Evolutionary conservation across 306 rosid genomes (phyloP), one percentile per base, ranked within the genome.

Genomic region (Sindora glabra): DNA sequence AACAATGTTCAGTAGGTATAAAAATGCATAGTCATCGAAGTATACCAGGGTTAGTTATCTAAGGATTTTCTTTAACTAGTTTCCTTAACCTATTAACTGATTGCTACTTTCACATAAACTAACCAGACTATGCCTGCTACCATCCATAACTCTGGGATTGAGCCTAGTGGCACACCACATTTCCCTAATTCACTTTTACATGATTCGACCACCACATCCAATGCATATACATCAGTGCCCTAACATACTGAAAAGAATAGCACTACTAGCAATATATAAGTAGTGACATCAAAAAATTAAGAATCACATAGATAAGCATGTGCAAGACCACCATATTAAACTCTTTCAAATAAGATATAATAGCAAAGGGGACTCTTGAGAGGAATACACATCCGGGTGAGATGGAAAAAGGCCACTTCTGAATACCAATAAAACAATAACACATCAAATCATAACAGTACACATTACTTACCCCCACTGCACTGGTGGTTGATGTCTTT

Each of bases 401-500:
- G n/a, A n/a, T n/a, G n/a, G n/a, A n/a, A n/a, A n/a, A n/a, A n/a
- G n/a, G n/a, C n/a, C n/a, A n/a, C n/a, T n/a, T n/a, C n/a, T n/a
- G n/a, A n/a, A n/a, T n/a, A n/a, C n/a, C n/a, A n/a, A n/a, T n/a
- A n/a, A n/a, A n/a, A n/a, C n/a, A n/a, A n/a, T n/a, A n/a, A 46
- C 36, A 50, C 42, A 24, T 23, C 37, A 64, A 44, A 32, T 53
- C 53, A 48, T 51, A 33, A 50, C 25, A 21, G 15, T 24, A 14
- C 59, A 50, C 39, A 12, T 66, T 24, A 11, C 77, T 42, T 80
- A 84, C 90, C 76, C 82, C 90, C 6, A 21, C 56, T 16, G 67
- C 55, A 48, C 67, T 81, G 44, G 72, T 47, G 40, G 79, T 19
- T 8, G 63, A 5, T 27, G 83, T 29, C 79, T 47, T 84, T 3